These are phyloP conservation scores for Colletotrichum gloeosporioides DNA, from an alignment of 2,329 filamentous ascomycete genomes.

Conservation along the genomic window DNA sequence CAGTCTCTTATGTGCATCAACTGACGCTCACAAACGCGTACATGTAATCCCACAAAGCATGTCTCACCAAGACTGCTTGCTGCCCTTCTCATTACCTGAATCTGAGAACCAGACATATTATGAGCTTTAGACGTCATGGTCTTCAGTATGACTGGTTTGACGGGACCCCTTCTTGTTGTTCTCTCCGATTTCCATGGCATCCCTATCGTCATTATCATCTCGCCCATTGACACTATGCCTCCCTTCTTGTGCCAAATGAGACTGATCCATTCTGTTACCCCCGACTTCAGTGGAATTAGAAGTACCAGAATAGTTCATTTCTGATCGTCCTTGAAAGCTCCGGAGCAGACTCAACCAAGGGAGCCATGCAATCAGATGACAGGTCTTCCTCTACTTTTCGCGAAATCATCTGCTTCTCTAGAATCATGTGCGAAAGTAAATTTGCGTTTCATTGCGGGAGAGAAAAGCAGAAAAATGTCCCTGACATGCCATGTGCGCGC, in stretches of 20 bases:
- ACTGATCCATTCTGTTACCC: not conserved
- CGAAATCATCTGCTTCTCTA: not conserved
- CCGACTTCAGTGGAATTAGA: not conserved
- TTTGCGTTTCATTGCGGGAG: not conserved
- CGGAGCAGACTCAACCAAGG: constrained; percentile 27
- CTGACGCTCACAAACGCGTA: not conserved
- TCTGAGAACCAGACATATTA: fast-evolving
- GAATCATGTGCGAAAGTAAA: not conserved
- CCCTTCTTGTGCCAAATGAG: not conserved
- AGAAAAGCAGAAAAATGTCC: not conserved
- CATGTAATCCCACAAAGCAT: not conserved
- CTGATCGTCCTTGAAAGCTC: constrained; percentile 5
- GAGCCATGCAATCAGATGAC: constrained; percentile 25
- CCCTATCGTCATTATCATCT: not conserved
- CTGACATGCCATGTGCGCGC: not conserved
- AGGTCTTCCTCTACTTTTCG: not conserved
- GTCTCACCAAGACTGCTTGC: not conserved
- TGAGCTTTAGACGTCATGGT: not conserved
- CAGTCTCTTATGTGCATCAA: not conserved
- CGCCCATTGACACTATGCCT: not conserved
- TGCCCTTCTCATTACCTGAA: not conserved
- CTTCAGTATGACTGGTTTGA: not conserved
- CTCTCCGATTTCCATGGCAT: not conserved
- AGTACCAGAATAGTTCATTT: not conserved
- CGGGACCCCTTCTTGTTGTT: fast-evolving